phyloP scores from a whole-genome alignment of 2,329 filamentous ascomycete species.

The Aspergillus viridinutans region DNA sequence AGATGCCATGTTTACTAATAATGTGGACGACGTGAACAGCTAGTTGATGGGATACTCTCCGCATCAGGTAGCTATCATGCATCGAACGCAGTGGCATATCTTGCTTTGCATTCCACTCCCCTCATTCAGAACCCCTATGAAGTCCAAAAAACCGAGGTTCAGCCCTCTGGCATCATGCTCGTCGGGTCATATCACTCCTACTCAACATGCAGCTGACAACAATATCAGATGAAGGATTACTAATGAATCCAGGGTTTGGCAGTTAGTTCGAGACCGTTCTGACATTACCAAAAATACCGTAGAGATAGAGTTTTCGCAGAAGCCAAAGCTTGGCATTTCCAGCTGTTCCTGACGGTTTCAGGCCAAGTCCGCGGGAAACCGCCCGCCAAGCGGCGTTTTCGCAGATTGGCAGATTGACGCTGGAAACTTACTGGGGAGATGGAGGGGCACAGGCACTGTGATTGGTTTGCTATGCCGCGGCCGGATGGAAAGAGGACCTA shows the following conservation, averaged over 20 bases:
- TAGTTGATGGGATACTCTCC: not conserved
- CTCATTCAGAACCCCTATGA: not conserved
- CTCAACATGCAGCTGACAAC: no score
- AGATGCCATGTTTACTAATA: not conserved
- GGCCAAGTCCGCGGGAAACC: conserved; percentile 7
- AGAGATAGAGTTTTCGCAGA: not conserved
- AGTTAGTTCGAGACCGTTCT: not conserved
- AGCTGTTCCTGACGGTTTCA: not conserved
- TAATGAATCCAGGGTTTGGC: not conserved
- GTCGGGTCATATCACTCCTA: not conserved
- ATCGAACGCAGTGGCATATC: not conserved
- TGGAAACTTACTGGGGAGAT: conserved; percentile 2
- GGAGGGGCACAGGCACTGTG: conserved; percentile 8
- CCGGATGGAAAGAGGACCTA: conserved; percentile 7
- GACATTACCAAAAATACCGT: not conserved
- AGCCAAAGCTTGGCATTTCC: not conserved
- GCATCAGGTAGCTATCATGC: not conserved
- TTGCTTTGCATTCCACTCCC: not conserved
- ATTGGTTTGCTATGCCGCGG: conserved; percentile 12
- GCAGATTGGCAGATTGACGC: not conserved
- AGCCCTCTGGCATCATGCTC: not conserved
- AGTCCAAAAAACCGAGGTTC: not conserved
- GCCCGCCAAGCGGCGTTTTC: not conserved
- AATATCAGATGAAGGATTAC: no score
- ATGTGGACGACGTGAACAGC: not conserved